Percentiles rank a stretch among this genome's conserved stretches.
These are phyloP conservation scores for Fusarium denticulatum DNA, from an alignment of 2,329 filamentous ascomycete species.

Conservation along the genomic window DNA sequence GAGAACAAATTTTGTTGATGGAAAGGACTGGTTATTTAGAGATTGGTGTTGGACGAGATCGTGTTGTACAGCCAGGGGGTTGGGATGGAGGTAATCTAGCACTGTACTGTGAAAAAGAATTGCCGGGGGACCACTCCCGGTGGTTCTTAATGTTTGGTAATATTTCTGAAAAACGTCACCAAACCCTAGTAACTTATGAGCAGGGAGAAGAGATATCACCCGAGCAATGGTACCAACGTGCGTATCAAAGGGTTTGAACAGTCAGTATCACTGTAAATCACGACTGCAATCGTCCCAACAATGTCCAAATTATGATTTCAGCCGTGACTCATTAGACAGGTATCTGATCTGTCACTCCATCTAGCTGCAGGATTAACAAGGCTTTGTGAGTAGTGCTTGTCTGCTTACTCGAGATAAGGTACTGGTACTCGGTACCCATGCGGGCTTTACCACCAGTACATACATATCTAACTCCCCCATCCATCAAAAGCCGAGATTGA, in stretches of 20 bases:
- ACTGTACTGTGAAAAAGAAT: neutral
- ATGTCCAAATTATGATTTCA: rapidly evolving
- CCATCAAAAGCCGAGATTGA: neutral
- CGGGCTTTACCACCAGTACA: neutral
- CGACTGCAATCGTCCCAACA: too few species aligned
- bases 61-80: too few species aligned
- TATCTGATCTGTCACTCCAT: neutral
- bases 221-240: too few species aligned
- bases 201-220: too few species aligned
- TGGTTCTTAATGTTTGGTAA: neutral
- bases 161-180: neutral
- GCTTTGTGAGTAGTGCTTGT: too few species aligned
- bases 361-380: neutral
- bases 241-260: neutral
- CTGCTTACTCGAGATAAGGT: neutral
- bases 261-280: rapidly evolving
- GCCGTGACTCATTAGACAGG: rapidly evolving
- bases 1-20: rapidly evolving
- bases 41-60: neutral
- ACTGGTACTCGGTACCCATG: neutral
- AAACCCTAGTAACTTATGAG: rapidly evolving
- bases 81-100: neutral
- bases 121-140: neutral
- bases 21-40: neutral
- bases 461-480: neutral